A percentile compares a stretch with the other conserved stretches of the same genome.
phyloP scores from a whole-genome alignment of 768 basidiomycete species.

The Termitomyces sp. region DNA sequence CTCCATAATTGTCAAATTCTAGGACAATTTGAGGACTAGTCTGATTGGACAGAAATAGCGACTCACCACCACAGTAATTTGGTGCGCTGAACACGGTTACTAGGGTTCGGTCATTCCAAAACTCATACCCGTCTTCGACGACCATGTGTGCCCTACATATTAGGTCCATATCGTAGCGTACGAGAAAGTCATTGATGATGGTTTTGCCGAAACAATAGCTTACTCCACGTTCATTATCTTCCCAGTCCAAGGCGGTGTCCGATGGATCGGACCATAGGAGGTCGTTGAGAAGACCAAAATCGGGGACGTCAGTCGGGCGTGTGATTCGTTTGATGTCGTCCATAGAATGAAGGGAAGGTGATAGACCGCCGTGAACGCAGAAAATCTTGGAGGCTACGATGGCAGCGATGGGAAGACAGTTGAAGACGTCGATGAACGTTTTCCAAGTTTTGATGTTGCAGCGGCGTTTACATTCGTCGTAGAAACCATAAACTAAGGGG shows the following conservation, averaged over 20 bases:
- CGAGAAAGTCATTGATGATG: slow-evolving; percentile 93
- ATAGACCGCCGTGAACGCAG: slow-evolving; percentile 96
- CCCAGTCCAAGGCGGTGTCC: slow-evolving; percentile 97
- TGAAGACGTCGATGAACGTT: slow-evolving; percentile 99
- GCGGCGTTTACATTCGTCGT: slow-evolving; percentile 99
- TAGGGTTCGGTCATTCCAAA: slow-evolving; percentile 97
- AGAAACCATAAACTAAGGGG: slow-evolving; percentile 95
- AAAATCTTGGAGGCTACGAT: slow-evolving; percentile 99
- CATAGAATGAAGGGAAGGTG: slow-evolving; percentile 91
- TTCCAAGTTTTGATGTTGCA: slow-evolving; percentile 99
- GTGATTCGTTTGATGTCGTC: slow-evolving; percentile 98
- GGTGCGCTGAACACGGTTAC: slow-evolving; percentile 99
- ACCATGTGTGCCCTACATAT: slow-evolving; percentile 99
- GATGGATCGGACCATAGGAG: slow-evolving; percentile 97
- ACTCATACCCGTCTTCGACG: slow-evolving; percentile 98
- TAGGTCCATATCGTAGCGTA: slow-evolving; percentile 96
- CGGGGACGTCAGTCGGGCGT: slow-evolving; percentile 96
- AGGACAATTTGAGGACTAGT: slow-evolving; percentile 11
- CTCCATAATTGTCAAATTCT: slow-evolving; percentile 96
- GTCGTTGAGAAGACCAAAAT: slow-evolving; percentile 96
- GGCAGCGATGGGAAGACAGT: slow-evolving; percentile 96
- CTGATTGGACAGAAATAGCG: slow-evolving; percentile 9
- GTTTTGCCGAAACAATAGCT: slow-evolving; percentile 99
- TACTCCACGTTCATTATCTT: slow-evolving; percentile 98
- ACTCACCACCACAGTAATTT: slow-evolving; percentile 91